phyloP scores from a whole-genome alignment of 2,329 filamentous ascomycete species.

The Colletotrichum lupini region DNA sequence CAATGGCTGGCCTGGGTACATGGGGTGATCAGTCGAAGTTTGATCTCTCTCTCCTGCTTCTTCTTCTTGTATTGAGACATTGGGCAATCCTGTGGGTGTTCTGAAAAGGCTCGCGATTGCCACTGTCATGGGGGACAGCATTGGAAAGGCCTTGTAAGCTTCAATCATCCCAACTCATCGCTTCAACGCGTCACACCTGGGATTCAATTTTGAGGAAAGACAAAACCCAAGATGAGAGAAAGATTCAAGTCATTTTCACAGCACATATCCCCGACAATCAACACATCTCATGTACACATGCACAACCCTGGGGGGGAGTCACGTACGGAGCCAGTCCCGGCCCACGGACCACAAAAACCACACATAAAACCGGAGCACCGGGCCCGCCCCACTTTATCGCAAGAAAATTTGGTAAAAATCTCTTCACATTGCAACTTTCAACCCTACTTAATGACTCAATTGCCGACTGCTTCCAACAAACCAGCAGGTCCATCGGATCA shows the following conservation, averaged over 20 bases:
- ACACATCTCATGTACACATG: neutral
- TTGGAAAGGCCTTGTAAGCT: no score
- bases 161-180: no score
- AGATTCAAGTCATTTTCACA: neutral
- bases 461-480: fast-evolving
- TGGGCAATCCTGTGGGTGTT: no score
- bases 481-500: constrained; percentile 19
- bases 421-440: neutral
- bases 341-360: neutral
- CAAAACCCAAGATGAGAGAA: neutral
- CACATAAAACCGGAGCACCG: neutral
- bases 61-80: no score
- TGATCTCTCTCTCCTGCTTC: no score
- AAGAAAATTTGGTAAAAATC: neutral
- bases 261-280: neutral
- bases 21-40: fast-evolving
- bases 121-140: no score
- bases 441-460: constrained; percentile 4
- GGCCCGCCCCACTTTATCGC: neutral
- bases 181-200: no score
- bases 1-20: no score
- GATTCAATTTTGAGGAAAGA: no score
- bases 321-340: neutral
- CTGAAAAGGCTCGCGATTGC: no score
- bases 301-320: neutral